A percentile compares a stretch with the other conserved stretches of the same genome.
Conservation (phyloP, 441 rosid species). For the Bruguiera hainesii region DNA sequence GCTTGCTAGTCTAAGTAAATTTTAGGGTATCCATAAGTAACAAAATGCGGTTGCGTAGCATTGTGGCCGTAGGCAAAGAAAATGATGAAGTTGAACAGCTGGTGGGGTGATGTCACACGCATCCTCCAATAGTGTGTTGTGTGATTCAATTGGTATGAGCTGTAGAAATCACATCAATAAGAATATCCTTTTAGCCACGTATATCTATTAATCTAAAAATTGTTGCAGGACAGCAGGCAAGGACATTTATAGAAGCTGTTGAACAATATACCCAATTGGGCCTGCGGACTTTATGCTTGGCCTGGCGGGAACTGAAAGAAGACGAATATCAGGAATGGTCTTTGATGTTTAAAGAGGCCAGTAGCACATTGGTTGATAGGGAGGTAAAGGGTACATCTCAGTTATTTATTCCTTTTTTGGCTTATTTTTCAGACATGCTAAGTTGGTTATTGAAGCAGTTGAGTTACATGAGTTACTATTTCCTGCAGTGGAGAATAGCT, state of each 20-base stretch:
- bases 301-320: slow-evolving; percentile 88
- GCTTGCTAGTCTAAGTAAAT: too few species aligned
- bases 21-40: too few species aligned
- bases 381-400: slow-evolving; percentile 36
- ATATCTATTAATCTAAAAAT: slow-evolving; percentile 1
- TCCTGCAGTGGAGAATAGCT: slow-evolving; percentile 92
- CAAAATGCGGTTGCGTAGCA: too few species aligned
- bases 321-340: slow-evolving; percentile 93
- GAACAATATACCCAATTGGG: slow-evolving; percentile 95
- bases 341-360: slow-evolving; percentile 68
- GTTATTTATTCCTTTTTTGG: slow-evolving; percentile 3
- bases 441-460: slow-evolving; percentile 20
- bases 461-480: slow-evolving; percentile 24
- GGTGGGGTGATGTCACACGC: too few species aligned
- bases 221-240: slow-evolving; percentile 82
- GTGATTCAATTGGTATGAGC: too few species aligned
- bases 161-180: too few species aligned
- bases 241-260: slow-evolving; percentile 78
- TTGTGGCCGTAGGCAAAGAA: too few species aligned
- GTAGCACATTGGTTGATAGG: slow-evolving; percentile 83
- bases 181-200: too few species aligned
- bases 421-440: not conserved
- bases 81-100: too few species aligned
- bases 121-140: too few species aligned
- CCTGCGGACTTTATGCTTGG: slow-evolving; percentile 91